Base-by-base conservation (phyloP, 2,329 filamentous ascomycete genomes). In the Escovopsis sp. region DNA sequence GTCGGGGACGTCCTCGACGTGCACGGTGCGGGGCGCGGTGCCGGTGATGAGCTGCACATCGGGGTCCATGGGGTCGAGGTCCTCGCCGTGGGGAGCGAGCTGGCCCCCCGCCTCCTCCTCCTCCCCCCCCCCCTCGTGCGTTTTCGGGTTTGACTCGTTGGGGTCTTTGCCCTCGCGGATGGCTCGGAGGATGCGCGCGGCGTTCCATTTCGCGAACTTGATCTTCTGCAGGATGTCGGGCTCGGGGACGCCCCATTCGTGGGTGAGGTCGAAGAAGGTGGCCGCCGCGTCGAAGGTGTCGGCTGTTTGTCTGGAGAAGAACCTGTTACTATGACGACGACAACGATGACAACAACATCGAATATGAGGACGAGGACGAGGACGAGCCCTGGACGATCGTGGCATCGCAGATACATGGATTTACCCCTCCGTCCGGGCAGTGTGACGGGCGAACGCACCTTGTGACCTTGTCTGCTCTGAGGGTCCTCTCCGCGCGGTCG, bases 151-250 rank as follows among this genome's bases (percentile, higher is more conserved):
- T 7, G 83, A 81, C 37, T 79, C 75, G 56, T 98, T 98, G 3
- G 90, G 90, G 51, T 98, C 87, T 44, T 83, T 79, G 36, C 86
- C 86, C 28, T 87, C 82, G 50, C 87, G 90, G 49, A 94, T 71
- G 10, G 90, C 90, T 58, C 84, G 94, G 13, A 82, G 68, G 50
- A 98, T 98, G 39, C 90, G 75, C 26, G 88, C 64, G 2, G 88
- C 87, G 55, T 96, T 92, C 70, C 84, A 98, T 57, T 96, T 98
- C 29, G 88, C 86, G 53, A 84, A 98, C 55, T 92, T 94, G 58
- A 88, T 85, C 65, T 94, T 96, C 36, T 85, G 73, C 27, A 76
- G 67, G 15, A 78, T 74, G 50, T 96, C 86, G 1, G 71, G 60
- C 25, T 93, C 83, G 10, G 78, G 62, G 0, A 72, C 59, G 5